Conservation (phyloP, 148 eudicot species). For the Rhododendron henanense region DNA sequence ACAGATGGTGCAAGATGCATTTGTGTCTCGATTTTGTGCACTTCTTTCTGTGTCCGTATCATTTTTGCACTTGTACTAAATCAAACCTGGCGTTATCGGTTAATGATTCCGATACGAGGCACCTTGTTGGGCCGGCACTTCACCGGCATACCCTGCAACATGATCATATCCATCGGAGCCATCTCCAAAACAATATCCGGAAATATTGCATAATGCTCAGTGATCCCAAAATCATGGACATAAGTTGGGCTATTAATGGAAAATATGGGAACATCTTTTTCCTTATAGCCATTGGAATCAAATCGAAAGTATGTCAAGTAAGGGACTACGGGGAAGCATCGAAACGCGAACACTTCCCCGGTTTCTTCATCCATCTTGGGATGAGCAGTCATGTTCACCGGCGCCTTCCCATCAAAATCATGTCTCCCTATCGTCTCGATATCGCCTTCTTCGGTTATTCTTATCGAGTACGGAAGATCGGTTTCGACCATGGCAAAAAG, state of each 20-base stretch:
- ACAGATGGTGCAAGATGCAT: too few relatives aligned
- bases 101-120: conserved; percentile 23
- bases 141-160: conserved; percentile 14
- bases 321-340: conserved; percentile 3
- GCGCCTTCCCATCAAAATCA: conserved; percentile 4
- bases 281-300: conserved; percentile 16
- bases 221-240: conserved; percentile 30
- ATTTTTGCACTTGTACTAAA: too few relatives aligned
- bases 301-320: conserved; percentile 16
- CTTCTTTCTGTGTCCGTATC: too few relatives aligned
- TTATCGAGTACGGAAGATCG: conserved; percentile 5
- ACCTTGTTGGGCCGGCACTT: background rate
- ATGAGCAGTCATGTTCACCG: conserved; percentile 13
- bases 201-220: conserved; percentile 21
- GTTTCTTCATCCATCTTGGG: conserved; percentile 4
- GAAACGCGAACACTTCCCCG: conserved; percentile 4
- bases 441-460: conserved; percentile 14
- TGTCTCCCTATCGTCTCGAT: background rate
- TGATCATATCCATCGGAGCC: conserved; percentile 6
- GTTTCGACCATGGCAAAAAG: background rate
- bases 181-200: conserved; percentile 23
- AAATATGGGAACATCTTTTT: conserved; percentile 15
- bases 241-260: conserved; percentile 19
- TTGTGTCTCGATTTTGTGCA: too few relatives aligned
- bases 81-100: background rate